Evolutionary conservation across 306 rosid genomes (phyloP).

Genomic region (Pterocarpus santalinus): DNA sequence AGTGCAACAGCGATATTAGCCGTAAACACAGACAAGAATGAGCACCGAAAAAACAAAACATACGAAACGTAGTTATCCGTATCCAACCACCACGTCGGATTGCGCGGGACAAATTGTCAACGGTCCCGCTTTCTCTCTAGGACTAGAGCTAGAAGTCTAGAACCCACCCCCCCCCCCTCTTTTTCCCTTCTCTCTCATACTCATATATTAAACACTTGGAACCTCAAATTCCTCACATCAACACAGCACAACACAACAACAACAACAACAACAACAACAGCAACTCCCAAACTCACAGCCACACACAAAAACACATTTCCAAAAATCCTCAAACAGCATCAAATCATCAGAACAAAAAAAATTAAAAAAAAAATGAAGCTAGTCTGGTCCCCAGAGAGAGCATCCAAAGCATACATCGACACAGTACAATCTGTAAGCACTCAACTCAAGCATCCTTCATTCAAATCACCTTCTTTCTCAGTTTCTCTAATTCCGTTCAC

Average conservation of each 20-base stretch:
- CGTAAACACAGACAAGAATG: neutral
- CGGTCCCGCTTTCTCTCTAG: constrained; percentile 16
- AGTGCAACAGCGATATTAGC: constrained; percentile 22
- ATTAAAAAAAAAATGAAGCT: constrained; percentile 66
- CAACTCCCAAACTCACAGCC: constrained; percentile 8
- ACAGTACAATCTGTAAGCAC: constrained; percentile 83
- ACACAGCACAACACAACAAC: neutral
- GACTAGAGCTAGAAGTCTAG: too few relatives aligned
- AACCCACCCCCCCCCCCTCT: too few relatives aligned
- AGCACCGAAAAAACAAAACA: neutral
- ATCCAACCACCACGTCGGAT: constrained; percentile 62
- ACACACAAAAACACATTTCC: neutral
- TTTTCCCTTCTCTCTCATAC: too few relatives aligned
- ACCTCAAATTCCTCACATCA: neutral
- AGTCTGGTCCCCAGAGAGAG: constrained; percentile 89
- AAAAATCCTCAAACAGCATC: neutral
- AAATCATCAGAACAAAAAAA: neutral
- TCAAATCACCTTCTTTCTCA: neutral
- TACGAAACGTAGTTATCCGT: constrained; percentile 41
- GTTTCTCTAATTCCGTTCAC: neutral
- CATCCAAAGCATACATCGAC: constrained; percentile 89
- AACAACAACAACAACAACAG: neutral
- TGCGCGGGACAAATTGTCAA: constrained; percentile 62
- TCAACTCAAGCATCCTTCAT: too few relatives aligned
- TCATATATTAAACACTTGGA: neutral